phyloP scores from a whole-genome alignment of 306 rosid species.

The Cicer arietinum region DNA sequence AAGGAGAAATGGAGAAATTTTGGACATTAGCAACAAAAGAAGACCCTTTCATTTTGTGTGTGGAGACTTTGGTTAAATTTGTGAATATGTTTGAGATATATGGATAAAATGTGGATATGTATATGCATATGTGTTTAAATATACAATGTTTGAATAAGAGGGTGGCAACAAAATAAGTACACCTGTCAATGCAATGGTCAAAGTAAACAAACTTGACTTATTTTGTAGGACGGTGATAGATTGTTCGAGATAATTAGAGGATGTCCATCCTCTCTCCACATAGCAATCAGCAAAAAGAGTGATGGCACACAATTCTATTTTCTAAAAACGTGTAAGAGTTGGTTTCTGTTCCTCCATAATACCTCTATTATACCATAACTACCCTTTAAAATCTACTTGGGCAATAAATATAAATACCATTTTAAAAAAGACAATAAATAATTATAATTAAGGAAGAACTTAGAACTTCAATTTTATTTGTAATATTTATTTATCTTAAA shows the following conservation, averaged over 20 bases:
- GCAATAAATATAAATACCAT: too few species aligned
- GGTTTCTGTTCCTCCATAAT: neutral
- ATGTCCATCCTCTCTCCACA: neutral
- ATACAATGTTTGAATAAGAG: slow-evolving; percentile 5
- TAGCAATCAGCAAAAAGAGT: neutral
- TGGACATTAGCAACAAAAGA: neutral
- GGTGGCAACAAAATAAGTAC: neutral
- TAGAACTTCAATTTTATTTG: too few species aligned
- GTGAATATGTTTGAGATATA: neutral
- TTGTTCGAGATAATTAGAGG: slow-evolving; percentile 13
- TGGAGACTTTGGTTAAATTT: neutral
- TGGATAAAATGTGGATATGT: neutral
- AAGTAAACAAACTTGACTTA: neutral
- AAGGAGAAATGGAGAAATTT: slow-evolving; percentile 17
- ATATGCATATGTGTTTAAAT: neutral
- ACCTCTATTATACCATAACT: too few species aligned
- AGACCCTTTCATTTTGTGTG: slow-evolving; percentile 43
- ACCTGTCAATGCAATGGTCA: slow-evolving; percentile 1
- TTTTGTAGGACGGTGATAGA: slow-evolving; percentile 3
- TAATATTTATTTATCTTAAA: too few species aligned
- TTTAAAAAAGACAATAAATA: too few species aligned
- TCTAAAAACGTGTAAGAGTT: neutral
- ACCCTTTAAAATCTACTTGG: too few species aligned
- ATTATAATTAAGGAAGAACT: too few species aligned
- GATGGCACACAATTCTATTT: neutral